Percentiles rank a stretch among this genome's conserved stretches.
Conservation (phyloP, 441 rosid genomes). For the Breynia disticha region DNA sequence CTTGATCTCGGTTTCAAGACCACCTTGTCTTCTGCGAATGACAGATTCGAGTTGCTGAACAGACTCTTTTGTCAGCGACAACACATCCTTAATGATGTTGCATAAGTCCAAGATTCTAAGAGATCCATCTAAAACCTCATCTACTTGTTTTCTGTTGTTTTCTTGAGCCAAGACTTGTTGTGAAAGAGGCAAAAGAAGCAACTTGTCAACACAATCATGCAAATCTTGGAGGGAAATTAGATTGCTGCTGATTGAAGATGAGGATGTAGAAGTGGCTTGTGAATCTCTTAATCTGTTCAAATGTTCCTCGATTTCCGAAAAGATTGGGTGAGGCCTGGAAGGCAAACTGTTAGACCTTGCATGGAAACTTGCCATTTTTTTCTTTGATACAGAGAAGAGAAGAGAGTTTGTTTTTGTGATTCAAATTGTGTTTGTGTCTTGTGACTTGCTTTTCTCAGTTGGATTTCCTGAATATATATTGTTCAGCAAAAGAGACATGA, state of each 20-base stretch:
- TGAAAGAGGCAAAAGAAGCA: constrained; percentile 23
- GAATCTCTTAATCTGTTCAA: constrained; percentile 22
- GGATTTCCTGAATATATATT: constrained; percentile 1
- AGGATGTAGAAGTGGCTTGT: constrained; percentile 19
- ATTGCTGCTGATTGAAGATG: constrained; percentile 18
- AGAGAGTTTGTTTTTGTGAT: background rate
- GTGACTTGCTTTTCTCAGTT: background rate
- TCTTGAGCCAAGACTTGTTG: constrained; percentile 21
- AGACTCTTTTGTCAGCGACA: constrained; percentile 25
- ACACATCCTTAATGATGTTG: constrained; percentile 23
- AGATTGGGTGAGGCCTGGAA: constrained; percentile 29
- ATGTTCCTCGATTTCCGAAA: constrained; percentile 25
- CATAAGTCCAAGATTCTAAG: constrained; percentile 33
- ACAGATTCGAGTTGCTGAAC: constrained; percentile 26
- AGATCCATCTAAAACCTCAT: constrained; percentile 28
- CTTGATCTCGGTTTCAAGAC: constrained; percentile 18
- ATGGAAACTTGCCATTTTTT: constrained; percentile 13
- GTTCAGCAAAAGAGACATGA: constrained; percentile 6
- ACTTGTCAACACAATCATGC: constrained; percentile 24
- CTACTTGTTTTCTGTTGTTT: background rate
- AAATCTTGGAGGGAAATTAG: constrained; percentile 23
- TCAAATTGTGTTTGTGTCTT: constrained; percentile 6
- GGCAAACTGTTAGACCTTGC: constrained; percentile 45
- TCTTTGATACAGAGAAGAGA: background rate
- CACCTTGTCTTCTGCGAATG: constrained; percentile 25